Conservation (phyloP, 2,329 filamentous ascomycete genomes). For the Fusarium burgessii region DNA sequence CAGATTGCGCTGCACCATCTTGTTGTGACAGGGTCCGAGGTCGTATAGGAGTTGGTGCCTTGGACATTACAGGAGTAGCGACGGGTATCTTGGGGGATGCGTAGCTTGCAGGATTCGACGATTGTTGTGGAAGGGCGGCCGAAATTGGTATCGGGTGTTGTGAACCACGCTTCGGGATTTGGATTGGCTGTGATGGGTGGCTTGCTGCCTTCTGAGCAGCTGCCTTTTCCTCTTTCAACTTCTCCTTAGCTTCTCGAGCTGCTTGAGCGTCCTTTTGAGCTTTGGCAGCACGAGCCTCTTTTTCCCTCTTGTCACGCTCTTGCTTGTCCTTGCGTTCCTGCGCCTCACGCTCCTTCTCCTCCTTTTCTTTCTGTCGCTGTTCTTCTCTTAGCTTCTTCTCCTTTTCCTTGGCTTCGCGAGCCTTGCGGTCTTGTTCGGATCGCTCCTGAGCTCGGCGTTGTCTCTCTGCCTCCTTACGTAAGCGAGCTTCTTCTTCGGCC, state of each 20-base stretch:
- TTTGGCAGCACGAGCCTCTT: conserved; percentile 66
- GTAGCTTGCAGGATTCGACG: conserved; percentile 66
- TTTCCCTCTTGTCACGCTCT: conserved; percentile 71
- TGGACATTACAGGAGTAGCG: conserved; percentile 84
- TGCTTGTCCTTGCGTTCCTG: conserved; percentile 72
- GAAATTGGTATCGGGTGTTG: conserved; percentile 60
- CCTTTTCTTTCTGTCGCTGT: conserved; percentile 82
- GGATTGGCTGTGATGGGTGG: conserved; percentile 52
- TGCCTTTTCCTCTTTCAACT: conserved; percentile 75
- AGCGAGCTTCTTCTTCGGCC: conserved; percentile 88
- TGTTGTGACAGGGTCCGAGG: conserved; percentile 84
- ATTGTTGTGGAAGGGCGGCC: conserved; percentile 68
- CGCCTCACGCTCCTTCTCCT: conserved; percentile 77
- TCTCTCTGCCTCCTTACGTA: conserved; percentile 87
- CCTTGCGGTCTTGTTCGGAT: conserved; percentile 85
- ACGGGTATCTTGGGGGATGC: conserved; percentile 84
- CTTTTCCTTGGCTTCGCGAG: conserved; percentile 69
- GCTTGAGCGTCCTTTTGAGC: conserved; percentile 69
- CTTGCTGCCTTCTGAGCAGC: conserved; percentile 52
- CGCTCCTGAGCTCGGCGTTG: conserved; percentile 84
- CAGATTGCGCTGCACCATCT: conserved; percentile 74
- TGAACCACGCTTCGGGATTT: conserved; percentile 54
- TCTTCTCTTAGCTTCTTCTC: conserved; percentile 91
- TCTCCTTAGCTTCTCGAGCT: conserved; percentile 63
- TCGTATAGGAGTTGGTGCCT: conserved; percentile 83